Conservation (phyloP, 176 grass and related monocot species). For the Typha latifolia region DNA sequence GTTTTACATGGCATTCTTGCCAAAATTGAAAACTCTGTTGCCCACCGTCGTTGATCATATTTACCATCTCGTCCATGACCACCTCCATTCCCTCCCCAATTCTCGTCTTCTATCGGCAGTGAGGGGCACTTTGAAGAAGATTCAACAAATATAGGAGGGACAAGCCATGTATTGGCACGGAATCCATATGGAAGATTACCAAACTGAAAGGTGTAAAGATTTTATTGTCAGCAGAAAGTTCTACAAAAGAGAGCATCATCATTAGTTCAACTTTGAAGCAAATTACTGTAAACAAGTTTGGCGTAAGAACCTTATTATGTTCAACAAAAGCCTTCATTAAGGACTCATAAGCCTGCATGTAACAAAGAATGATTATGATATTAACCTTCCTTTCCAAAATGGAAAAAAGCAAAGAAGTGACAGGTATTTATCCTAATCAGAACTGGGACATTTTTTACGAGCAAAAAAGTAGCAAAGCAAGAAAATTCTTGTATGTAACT, state of each 20-base stretch:
- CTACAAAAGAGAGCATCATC: background rate
- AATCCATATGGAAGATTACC: conserved; percentile 96
- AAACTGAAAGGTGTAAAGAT: conserved; percentile 50
- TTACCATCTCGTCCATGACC: conserved; percentile 57
- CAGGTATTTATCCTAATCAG: no score
- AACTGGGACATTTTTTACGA: no score
- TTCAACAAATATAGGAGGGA: conserved; percentile 64
- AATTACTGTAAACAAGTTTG: conserved; percentile 9
- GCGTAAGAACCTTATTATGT: conserved; percentile 64
- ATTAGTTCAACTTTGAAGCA: background rate
- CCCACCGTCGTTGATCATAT: conserved; percentile 51
- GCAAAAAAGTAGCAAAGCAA: background rate
- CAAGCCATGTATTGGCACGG: conserved; percentile 98
- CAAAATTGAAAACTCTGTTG: conserved; percentile 70
- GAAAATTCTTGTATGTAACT: background rate
- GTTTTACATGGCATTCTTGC: conserved; percentile 68
- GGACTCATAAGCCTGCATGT: conserved; percentile 52
- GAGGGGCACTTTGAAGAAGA: conserved; percentile 38
- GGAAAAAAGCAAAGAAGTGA: background rate
- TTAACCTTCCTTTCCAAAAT: background rate
- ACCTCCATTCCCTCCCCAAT: conserved; percentile 76
- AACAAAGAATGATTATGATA: conserved; percentile 9
- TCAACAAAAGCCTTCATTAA: conserved; percentile 93
- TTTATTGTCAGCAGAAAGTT: conserved; percentile 4
- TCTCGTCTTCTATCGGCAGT: conserved; percentile 70